phyloP scores from a whole-genome alignment of 495 filamentous ascomycete species.

The Tirmania nivea region DNA sequence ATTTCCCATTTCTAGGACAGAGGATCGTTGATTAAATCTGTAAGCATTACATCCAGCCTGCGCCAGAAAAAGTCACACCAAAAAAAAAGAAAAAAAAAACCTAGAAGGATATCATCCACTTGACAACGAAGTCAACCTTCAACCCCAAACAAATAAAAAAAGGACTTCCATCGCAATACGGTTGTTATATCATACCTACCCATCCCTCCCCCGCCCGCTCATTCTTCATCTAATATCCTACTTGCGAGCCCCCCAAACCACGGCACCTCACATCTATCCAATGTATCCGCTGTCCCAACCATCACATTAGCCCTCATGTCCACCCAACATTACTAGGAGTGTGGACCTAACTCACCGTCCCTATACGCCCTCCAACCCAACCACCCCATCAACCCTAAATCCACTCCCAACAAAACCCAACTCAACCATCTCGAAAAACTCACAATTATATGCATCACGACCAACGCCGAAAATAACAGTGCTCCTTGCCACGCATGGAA shows the following conservation, averaged over 20 bases:
- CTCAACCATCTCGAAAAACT: conserved; percentile 63
- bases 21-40: too few species aligned
- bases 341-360: conserved; percentile 28
- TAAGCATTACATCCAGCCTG: too few species aligned
- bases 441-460: conserved; percentile 70
- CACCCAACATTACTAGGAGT: too few species aligned
- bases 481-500: conserved; percentile 94
- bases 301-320: too few species aligned
- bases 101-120: too few species aligned
- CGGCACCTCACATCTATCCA: conserved; percentile 84
- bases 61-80: too few species aligned
- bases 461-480: conserved; percentile 64
- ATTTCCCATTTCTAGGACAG: too few species aligned
- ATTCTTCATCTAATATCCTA: conserved; percentile 85
- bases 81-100: too few species aligned
- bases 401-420: conserved; percentile 57
- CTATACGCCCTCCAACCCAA: conserved; percentile 58
- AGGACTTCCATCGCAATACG: too few species aligned
- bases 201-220: conserved; percentile 5
- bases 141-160: too few species aligned
- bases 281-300: conserved; percentile 40
- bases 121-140: too few species aligned
- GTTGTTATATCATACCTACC: not conserved
- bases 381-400: conserved; percentile 56
- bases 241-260: conserved; percentile 69